Evolutionary conservation across 2,329 filamentous ascomycete species (phyloP).

Genomic region (Neophaeococcomyces aloes): DNA sequence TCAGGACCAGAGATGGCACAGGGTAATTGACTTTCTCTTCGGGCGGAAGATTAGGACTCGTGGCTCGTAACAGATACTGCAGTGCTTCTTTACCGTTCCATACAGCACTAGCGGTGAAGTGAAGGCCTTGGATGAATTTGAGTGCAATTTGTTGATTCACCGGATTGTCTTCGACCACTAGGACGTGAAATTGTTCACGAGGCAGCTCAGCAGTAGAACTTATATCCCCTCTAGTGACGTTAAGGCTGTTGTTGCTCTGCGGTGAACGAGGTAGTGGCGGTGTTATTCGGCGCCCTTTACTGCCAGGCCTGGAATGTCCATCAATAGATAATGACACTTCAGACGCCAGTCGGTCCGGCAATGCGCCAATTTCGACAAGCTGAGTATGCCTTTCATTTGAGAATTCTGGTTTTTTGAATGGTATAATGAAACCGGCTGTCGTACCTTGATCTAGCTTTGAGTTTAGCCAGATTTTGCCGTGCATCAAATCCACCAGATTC

Average conservation of each 20-base stretch:
- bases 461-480: constrained; percentile 59
- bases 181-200: constrained; percentile 54
- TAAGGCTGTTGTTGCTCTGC: constrained; percentile 9
- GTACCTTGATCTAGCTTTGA: constrained; percentile 59
- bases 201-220: constrained; percentile 37
- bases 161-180: constrained; percentile 70
- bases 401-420: constrained; percentile 60
- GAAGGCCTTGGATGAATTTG: constrained; percentile 62
- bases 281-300: constrained; percentile 1
- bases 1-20: constrained; percentile 64
- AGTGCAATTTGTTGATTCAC: constrained; percentile 69
- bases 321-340: constrained; percentile 33
- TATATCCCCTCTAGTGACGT: constrained; percentile 34
- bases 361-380: constrained; percentile 51
- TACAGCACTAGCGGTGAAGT: constrained; percentile 58
- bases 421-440: constrained; percentile 65
- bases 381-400: constrained; percentile 35
- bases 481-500: constrained; percentile 69
- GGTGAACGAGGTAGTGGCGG: constrained; percentile 17
- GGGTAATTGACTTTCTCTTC: constrained; percentile 33
- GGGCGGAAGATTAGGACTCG: constrained; percentile 27
- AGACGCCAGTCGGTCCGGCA: constrained; percentile 27
- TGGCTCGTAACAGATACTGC: constrained; percentile 53
- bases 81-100: constrained; percentile 73
- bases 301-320: constrained; percentile 12